phyloP scores from a whole-genome alignment of 768 basidiomycete species.

The Amanita muscaria region DNA sequence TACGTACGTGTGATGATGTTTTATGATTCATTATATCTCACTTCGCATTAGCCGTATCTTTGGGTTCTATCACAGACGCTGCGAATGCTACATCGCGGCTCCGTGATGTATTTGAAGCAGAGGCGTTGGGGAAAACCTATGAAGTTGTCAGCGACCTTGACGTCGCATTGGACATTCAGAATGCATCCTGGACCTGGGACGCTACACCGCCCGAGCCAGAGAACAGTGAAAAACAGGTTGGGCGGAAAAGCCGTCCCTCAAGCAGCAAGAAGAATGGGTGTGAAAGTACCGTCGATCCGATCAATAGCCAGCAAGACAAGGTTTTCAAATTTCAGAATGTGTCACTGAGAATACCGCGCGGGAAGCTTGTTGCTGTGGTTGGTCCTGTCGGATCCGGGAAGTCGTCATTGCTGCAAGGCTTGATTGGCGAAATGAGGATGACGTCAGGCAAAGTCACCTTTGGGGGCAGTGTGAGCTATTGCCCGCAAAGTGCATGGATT shows the following conservation, averaged over 20 bases:
- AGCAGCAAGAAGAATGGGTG: conserved; percentile 20
- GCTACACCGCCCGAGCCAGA: conserved; percentile 48
- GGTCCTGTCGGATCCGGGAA: conserved; percentile 73
- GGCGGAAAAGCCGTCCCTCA: conserved; percentile 19
- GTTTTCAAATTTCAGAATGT: conserved; percentile 61
- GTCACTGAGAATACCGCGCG: conserved; percentile 60
- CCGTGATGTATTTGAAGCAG: conserved; percentile 76
- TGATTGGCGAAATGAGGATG: conserved; percentile 79
- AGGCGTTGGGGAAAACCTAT: conserved; percentile 54
- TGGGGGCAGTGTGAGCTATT: conserved; percentile 73
- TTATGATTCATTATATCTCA: conserved; percentile 7
- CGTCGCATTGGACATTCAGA: conserved; percentile 57
- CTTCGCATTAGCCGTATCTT: conserved; percentile 41
- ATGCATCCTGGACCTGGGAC: conserved; percentile 85
- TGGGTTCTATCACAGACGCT: conserved; percentile 68
- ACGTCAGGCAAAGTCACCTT: conserved; percentile 59
- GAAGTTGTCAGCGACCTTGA: conserved; percentile 44
- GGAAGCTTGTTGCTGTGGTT: conserved; percentile 77
- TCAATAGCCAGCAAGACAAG: conserved; percentile 21
- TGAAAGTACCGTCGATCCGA: neutral
- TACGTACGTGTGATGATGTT: conserved; percentile 29
- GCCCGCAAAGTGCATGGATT: conserved; percentile 88
- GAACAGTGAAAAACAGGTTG: conserved; percentile 20
- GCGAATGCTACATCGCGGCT: conserved; percentile 72
- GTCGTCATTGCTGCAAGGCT: conserved; percentile 60